Base-by-base conservation (phyloP, 1,284 basidiomycete species). In the Entoloma clypeatum region DNA sequence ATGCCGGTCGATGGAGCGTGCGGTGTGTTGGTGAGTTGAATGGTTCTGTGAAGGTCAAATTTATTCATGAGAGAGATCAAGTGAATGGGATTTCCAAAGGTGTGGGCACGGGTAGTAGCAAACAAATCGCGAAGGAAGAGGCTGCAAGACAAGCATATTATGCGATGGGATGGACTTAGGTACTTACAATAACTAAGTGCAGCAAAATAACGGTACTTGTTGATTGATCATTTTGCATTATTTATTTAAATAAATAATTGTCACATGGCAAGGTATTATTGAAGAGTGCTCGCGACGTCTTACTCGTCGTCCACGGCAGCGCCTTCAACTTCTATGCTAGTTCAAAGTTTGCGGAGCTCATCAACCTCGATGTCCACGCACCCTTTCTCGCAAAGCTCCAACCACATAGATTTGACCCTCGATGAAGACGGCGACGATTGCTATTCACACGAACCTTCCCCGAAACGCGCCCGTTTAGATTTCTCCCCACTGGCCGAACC, bases 61-160 rank as follows among this genome's bases (percentile, higher is more conserved):
- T 30, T 30, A 23, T 25, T 11, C 27, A 41, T 37, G 34, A 40
- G 35, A 47, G 38, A 7, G 32, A 14, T 32, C 38, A 34, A 86
- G 84, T 84, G 36, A 80, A 85, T 50, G 81, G 80, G 2, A 75
- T 83, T 45, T 63, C 68, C 52, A 82, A 78, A 54, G 84, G 84
- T 3, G 59, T 65, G 38, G 84, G 84, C 2, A 59, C 55, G 11
- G 81, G 80, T 22, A 61, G 67, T 35, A 81, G 68, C 58, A 86
- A 86, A 59, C 82, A 86, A 55, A 61, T 75, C 3, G 84, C 84
- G 5, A 86, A 85, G 57, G 83, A 87, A 54, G 79, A 80, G 43
- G 84, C 84, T 1, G 83, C 83, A 13, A 69, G 74, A 45, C 65
- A 77, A 51, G 84, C 84, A 4, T 84, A 75, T 60, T 73, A 76